These are phyloP conservation scores for Excoecaria cochinchinensis DNA, from an alignment of 345 rosid species.

Conservation along the genomic window DNA sequence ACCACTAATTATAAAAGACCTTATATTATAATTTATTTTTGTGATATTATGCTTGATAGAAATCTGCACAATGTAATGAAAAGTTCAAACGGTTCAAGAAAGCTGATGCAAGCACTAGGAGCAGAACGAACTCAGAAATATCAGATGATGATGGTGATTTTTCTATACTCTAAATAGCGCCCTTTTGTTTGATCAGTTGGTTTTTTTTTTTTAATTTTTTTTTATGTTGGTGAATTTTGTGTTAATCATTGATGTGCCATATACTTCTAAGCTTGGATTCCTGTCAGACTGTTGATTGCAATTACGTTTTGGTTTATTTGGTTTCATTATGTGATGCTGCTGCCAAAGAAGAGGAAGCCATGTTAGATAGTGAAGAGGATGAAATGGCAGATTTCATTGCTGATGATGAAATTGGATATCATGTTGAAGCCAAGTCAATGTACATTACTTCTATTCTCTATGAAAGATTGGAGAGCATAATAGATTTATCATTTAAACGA, in stretches of 20 bases:
- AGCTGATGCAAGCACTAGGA: background rate
- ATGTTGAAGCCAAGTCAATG: background rate
- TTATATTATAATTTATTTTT: background rate
- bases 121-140: background rate
- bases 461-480: background rate
- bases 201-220: background rate
- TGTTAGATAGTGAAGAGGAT: background rate
- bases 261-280: background rate
- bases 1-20: background rate
- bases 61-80: constrained; percentile 2
- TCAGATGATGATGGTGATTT: background rate
- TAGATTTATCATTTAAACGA: background rate
- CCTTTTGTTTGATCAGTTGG: background rate
- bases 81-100: constrained; percentile 15
- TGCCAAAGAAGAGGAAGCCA: background rate
- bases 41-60: background rate
- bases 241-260: background rate
- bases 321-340: background rate
- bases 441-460: background rate
- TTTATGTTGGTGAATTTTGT: background rate
- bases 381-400: constrained; percentile 19
- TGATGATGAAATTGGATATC: background rate
- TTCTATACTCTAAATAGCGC: background rate
- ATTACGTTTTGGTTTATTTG: background rate
- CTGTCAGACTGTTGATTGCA: background rate